Conservation (phyloP, 345 rosid species). For the Populus davidiana region DNA sequence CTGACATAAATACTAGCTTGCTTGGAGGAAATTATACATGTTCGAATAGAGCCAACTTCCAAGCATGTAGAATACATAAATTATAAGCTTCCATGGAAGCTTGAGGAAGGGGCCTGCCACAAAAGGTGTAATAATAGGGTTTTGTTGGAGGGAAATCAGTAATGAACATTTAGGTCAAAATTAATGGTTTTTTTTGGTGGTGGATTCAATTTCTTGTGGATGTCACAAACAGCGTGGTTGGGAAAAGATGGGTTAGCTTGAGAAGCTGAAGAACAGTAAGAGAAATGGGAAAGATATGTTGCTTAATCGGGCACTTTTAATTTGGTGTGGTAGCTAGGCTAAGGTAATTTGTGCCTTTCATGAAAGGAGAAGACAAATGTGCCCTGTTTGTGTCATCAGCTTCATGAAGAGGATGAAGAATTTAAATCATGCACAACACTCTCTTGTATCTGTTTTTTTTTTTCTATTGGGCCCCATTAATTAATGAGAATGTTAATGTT, state of each 20-base stretch:
- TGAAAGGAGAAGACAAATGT: background rate
- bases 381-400: background rate
- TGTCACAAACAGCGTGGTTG: conserved; percentile 1
- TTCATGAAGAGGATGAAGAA: background rate
- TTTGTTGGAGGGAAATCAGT: background rate
- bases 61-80: background rate
- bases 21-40: background rate
- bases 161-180: background rate
- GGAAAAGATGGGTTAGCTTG: conserved; percentile 9
- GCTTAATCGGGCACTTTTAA: background rate
- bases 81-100: background rate
- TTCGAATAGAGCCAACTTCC: background rate
- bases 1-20: background rate
- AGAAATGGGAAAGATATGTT: background rate
- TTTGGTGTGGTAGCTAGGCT: background rate
- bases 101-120: background rate
- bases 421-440: background rate
- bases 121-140: background rate
- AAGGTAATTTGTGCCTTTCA: background rate
- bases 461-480: background rate
- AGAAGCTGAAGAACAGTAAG: background rate
- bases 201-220: background rate
- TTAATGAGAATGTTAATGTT: background rate
- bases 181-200: background rate
- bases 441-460: background rate